Conservation (phyloP, 176 grass and related monocot species). For the Eremochloa ophiuroides region DNA sequence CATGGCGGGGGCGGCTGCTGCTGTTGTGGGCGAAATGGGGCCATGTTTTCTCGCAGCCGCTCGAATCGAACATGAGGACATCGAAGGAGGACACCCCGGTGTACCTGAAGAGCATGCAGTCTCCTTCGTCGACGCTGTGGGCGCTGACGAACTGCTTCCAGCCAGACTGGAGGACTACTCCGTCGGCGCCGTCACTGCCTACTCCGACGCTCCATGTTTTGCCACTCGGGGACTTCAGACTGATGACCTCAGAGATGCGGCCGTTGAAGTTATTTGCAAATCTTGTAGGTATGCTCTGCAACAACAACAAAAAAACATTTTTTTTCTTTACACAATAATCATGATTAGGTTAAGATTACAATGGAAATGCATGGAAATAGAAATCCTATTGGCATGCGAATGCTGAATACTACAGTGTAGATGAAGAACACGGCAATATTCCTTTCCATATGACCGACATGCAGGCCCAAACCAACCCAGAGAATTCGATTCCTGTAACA, state of each 20-base stretch:
- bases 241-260: constrained; percentile 21
- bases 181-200: background rate
- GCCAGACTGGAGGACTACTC: constrained; percentile 12
- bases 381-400: background rate
- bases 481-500: background rate
- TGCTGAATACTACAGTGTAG: background rate
- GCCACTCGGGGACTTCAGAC: constrained; percentile 21
- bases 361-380: background rate
- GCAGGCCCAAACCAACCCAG: background rate
- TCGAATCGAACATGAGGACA: constrained; percentile 32
- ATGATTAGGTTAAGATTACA: background rate
- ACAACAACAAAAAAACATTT: background rate
- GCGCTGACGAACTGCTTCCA: constrained; percentile 31
- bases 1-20: too few relatives aligned
- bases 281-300: constrained; percentile 27
- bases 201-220: constrained; percentile 30
- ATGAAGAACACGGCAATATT: background rate
- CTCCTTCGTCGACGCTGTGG: constrained; percentile 7
- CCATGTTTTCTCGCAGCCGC: constrained; percentile 17
- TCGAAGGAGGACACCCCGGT: constrained; percentile 36
- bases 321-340: background rate
- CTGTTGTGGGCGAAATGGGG: background rate
- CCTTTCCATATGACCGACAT: background rate
- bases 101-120: constrained; percentile 40
- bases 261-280: constrained; percentile 45